Evolutionary conservation across 2,329 filamentous ascomycete genomes (phyloP).

Genomic region (Ophiostoma sp.): DNA sequence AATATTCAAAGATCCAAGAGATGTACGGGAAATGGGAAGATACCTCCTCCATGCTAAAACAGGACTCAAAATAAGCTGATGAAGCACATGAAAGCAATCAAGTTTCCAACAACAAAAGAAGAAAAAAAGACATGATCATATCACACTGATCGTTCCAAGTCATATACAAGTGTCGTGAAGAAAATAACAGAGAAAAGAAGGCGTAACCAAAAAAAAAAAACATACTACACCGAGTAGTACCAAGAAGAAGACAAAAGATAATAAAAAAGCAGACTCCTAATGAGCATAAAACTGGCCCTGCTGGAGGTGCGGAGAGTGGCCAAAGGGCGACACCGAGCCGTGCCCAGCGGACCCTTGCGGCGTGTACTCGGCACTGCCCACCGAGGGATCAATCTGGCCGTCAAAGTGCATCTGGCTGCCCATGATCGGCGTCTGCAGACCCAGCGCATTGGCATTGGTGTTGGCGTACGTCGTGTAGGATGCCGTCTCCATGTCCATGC

Average conservation of each 20-base stretch:
- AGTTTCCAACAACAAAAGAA: neutral
- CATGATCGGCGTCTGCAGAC: slow-evolving; percentile 34
- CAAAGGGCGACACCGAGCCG: slow-evolving; percentile 40
- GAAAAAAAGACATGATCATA: neutral
- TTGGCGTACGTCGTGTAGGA: slow-evolving; percentile 33
- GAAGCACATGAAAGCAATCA: neutral
- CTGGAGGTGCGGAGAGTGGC: slow-evolving; percentile 39
- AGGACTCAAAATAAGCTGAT: neutral
- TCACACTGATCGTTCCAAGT: slow-evolving; percentile 1
- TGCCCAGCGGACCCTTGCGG: slow-evolving; percentile 41
- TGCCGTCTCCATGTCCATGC: slow-evolving; percentile 30
- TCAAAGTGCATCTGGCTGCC: slow-evolving; percentile 34
- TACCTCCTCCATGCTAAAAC: neutral
- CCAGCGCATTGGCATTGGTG: slow-evolving; percentile 35
- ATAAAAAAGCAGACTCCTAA: neutral
- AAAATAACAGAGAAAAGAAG: neutral
- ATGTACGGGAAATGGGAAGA: neutral
- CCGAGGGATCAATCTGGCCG: slow-evolving; percentile 32
- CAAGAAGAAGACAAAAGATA: neutral
- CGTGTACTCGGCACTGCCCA: slow-evolving; percentile 34
- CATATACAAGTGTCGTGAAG: neutral
- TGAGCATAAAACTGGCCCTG: slow-evolving; percentile 30
- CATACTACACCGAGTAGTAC: neutral
- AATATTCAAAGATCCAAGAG: neutral
- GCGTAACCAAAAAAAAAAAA: neutral